A percentile compares a stretch with the other conserved stretches of the same genome.
Conservation (phyloP, 2,329 filamentous ascomycete genomes). For the Hymenoscyphus fructigenus region DNA sequence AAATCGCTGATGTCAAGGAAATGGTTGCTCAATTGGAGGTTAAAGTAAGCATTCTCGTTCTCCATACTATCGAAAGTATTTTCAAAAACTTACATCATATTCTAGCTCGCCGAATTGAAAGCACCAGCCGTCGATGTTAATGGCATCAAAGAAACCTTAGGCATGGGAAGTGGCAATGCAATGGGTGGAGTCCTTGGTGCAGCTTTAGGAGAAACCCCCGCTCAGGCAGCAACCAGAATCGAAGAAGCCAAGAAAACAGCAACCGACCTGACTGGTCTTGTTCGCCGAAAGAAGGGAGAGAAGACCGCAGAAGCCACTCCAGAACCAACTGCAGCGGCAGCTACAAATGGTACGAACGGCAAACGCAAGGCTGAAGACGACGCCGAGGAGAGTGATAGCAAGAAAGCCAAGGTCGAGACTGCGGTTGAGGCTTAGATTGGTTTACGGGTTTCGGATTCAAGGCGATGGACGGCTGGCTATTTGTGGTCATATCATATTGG, state of each 20-base stretch:
- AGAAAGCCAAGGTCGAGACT: constrained; percentile 34
- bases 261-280: constrained; percentile 68
- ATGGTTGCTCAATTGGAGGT: constrained; percentile 78
- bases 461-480: neutral
- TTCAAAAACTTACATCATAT: constrained; percentile 16
- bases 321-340: constrained; percentile 26
- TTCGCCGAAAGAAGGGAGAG: constrained; percentile 59
- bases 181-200: constrained; percentile 63
- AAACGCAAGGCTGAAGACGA: constrained; percentile 56
- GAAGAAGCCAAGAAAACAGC: constrained; percentile 73
- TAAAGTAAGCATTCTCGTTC: constrained; percentile 51
- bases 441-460: neutral
- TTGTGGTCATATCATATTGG: neutral
- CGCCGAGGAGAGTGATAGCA: constrained; percentile 28
- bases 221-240: constrained; percentile 61
- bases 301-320: constrained; percentile 34
- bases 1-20: constrained; percentile 73
- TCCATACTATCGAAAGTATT: neutral
- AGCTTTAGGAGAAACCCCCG: constrained; percentile 60
- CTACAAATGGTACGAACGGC: constrained; percentile 41
- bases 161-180: constrained; percentile 44
- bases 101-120: constrained; percentile 67
- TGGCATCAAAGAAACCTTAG: constrained; percentile 50
- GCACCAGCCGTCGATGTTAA: constrained; percentile 55
- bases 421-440: neutral